Base-by-base conservation (phyloP, 805 yeast genomes). In the Wickerhamiella lipophila region DNA sequence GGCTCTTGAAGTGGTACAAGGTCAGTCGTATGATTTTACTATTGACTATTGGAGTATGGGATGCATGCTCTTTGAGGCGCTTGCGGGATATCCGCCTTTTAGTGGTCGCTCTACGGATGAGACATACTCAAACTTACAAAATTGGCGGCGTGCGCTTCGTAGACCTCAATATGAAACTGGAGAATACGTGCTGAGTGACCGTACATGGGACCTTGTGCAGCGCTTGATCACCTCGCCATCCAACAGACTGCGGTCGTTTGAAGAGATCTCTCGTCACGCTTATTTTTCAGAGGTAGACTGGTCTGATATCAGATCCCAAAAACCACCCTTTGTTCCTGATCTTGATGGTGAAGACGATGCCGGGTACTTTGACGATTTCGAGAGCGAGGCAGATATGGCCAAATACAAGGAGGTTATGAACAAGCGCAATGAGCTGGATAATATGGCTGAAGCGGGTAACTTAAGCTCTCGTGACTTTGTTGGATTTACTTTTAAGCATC, bases 21-120 rank as follows among this genome's bases (percentile, higher is more conserved):
- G 98, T 6, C 83, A 82, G 60, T 78, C 80, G 51, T 92, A 92
- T 64, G 96, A 92, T 62, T 88, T 81, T 63, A 89, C 98, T 13
- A 94, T 94, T 50, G 99, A 92, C 69, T 92, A 92, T 64, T 92
- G 99, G 99, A 88, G 97, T 0, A 71, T 92, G 51, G 99, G 98
- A 3, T 92, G 98, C 67, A 92, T 92, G 81, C 70, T 92, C 35
- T 92, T 89, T 63, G 99, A 92, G 67, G 84, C 96, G 42, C 75
- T 92, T 50, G 92, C 92, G 55, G 97, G 98, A 0, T 92, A 85
- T 65, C 94, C 99, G 2, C 99, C 99, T 41, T 92, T 92, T 62
- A 81, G 95, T 38, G 99, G 98, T 2, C 77, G 87, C 38, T 77
- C 84, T 36, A 83, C 94, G 35, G 95, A 92, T 59, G 98, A 92